Conservation (phyloP, 805 yeast genomes). For the Kluyveromyces starmeri region DNA sequence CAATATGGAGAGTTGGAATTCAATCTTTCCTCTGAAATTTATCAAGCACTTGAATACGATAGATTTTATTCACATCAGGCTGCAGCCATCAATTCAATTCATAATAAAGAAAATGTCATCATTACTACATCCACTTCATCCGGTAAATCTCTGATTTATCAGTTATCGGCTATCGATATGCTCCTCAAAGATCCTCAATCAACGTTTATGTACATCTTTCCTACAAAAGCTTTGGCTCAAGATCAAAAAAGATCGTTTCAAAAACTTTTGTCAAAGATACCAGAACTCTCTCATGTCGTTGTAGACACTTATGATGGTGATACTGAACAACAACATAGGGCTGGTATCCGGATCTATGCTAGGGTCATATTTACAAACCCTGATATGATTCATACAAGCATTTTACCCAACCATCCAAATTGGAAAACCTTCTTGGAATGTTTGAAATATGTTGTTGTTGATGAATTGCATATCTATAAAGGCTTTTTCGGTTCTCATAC, state of each 20-base stretch:
- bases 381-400: conserved; percentile 80
- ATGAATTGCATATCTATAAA: conserved; percentile 78
- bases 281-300: conserved; percentile 35
- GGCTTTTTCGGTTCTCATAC: conserved; percentile 94
- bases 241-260: conserved; percentile 83
- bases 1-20: conserved; percentile 34
- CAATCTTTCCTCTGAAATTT: conserved; percentile 42
- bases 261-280: conserved; percentile 44
- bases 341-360: conserved; percentile 48
- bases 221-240: conserved; percentile 96
- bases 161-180: conserved; percentile 61
- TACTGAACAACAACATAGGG: conserved; percentile 53
- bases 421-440: conserved; percentile 66
- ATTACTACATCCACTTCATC: conserved; percentile 94
- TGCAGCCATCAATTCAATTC: conserved; percentile 55
- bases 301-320: conserved; percentile 93
- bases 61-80: conserved; percentile 75
- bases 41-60: conserved; percentile 41
- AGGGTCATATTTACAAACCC: conserved; percentile 90
- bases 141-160: conserved; percentile 90
- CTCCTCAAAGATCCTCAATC: conserved; percentile 33
- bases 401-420: conserved; percentile 64
- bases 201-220: conserved; percentile 83
- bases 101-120: conserved; percentile 58
- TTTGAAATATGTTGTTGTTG: conserved; percentile 68